These are phyloP conservation scores for Periconia digitata DNA, from an alignment of 2,329 filamentous ascomycete genomes.

Conservation along the genomic window DNA sequence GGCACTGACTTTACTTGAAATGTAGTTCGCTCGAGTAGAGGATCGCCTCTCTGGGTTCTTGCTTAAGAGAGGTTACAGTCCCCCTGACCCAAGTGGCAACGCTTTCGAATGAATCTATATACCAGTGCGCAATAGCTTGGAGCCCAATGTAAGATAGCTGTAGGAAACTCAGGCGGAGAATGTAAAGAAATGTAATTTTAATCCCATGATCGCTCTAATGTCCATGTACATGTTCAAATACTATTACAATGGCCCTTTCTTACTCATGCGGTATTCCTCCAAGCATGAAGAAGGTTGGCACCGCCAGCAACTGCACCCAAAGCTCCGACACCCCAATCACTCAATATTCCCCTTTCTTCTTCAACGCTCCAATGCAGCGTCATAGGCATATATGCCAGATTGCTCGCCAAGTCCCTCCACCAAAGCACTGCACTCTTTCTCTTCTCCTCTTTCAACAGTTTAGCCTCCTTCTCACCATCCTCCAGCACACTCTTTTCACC, in stretches of 20 bases:
- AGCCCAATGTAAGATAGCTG: too few species aligned
- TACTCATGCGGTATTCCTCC: slow-evolving; percentile 43
- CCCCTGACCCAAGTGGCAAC: slow-evolving; percentile 45
- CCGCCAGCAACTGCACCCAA: slow-evolving; percentile 57
- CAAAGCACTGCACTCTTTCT: slow-evolving; percentile 48
- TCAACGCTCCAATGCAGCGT: slow-evolving; percentile 82
- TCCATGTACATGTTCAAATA: too few species aligned
- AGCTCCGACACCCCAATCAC: slow-evolving; percentile 60
- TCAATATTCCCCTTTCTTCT: slow-evolving; percentile 58
- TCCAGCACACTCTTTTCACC: slow-evolving; percentile 28
- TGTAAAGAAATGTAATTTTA: too few species aligned
- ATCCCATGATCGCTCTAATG: not conserved
- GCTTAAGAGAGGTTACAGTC: slow-evolving; percentile 44
- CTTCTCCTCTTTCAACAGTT: slow-evolving; percentile 39
- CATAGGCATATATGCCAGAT: slow-evolving; percentile 76
- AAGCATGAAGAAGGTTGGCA: slow-evolving; percentile 49
- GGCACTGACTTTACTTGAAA: slow-evolving; percentile 20
- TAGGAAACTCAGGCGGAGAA: too few species aligned
- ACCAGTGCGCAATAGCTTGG: too few species aligned
- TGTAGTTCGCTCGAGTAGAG: slow-evolving; percentile 50
- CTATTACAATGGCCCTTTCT: not conserved
- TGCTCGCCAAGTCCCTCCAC: slow-evolving; percentile 69
- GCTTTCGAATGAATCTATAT: slow-evolving; percentile 21
- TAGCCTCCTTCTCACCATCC: slow-evolving; percentile 52
- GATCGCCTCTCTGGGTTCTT: slow-evolving; percentile 47